Conservation (phyloP, 2,329 filamentous ascomycete genomes). For the Cercospora zeina region DNA sequence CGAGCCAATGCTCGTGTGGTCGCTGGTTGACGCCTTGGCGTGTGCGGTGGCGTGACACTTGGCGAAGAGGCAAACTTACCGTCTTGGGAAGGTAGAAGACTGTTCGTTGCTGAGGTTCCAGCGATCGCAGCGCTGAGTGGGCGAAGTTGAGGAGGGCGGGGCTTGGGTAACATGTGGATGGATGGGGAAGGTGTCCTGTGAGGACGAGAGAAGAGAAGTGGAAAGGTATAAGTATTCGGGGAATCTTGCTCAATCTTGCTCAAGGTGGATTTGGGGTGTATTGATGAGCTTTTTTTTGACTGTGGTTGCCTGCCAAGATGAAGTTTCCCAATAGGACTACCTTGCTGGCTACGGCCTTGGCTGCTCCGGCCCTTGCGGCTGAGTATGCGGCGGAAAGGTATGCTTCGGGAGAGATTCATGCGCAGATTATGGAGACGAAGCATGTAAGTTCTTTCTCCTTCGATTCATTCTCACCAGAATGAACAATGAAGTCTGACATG, state of each 20-base stretch:
- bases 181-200: background rate
- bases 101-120: background rate
- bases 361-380: constrained; percentile 12
- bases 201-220: background rate
- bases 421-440: constrained; percentile 27
- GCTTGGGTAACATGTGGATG: background rate
- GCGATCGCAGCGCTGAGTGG: background rate
- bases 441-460: constrained; percentile 10
- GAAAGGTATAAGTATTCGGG: background rate
- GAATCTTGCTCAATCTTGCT: constrained; percentile 7
- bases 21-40: background rate
- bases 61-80: constrained; percentile 1
- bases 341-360: constrained; percentile 19
- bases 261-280: too few relatives aligned
- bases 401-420: constrained; percentile 25
- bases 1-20: background rate
- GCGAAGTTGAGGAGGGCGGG: background rate
- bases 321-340: constrained; percentile 24
- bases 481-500: background rate
- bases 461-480: background rate
- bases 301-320: constrained; percentile 15
- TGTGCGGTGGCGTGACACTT: background rate
- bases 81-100: background rate
- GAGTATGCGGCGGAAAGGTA: constrained; percentile 25
- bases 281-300: background rate